A percentile compares a stretch with the other conserved stretches of the same genome.
These are phyloP conservation scores for Ochetophila trinervis DNA, from an alignment of 306 rosid species.

Conservation along the genomic window DNA sequence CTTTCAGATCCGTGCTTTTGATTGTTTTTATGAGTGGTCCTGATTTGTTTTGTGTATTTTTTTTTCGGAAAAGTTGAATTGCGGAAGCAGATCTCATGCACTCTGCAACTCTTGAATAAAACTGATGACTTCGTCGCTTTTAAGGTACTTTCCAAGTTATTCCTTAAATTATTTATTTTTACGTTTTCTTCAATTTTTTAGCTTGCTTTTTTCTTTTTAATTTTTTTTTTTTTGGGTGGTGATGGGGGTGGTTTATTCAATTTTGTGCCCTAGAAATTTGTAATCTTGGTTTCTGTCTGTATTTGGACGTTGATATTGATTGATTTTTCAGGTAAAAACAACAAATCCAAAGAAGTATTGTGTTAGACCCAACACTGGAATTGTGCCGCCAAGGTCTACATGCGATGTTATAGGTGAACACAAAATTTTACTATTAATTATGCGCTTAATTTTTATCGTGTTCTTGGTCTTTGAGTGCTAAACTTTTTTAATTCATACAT, in stretches of 20 bases:
- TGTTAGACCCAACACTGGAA: slow-evolving; percentile 94
- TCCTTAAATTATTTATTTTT: not conserved
- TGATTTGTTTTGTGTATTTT: slow-evolving; percentile 23
- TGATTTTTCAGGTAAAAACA: slow-evolving; percentile 68
- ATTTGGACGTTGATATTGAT: slow-evolving; percentile 13
- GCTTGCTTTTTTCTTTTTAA: not conserved
- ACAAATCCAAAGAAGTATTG: slow-evolving; percentile 94
- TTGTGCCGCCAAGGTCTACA: slow-evolving; percentile 80
- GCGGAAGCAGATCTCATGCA: slow-evolving; percentile 96
- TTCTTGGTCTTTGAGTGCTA: not conserved
- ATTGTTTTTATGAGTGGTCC: slow-evolving; percentile 23
- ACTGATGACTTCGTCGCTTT: slow-evolving; percentile 69
- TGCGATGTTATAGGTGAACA: slow-evolving; percentile 68
- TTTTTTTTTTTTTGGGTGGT: not conserved
- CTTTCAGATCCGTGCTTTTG: slow-evolving; percentile 30
- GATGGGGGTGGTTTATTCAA: not conserved
- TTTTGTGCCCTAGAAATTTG: slow-evolving; percentile 18
- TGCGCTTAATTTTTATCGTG: not conserved
- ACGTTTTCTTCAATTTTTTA: not conserved
- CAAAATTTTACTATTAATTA: slow-evolving; percentile 17
- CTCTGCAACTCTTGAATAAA: slow-evolving; percentile 68
- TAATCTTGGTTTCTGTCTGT: slow-evolving; percentile 34
- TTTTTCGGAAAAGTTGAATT: slow-evolving; percentile 49
- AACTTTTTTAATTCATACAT: slow-evolving; percentile 1
- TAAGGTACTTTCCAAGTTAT: slow-evolving; percentile 44